Evolutionary conservation across 768 basidiomycete genomes (phyloP).

Genomic region (Psilocybe tampanensis): DNA sequence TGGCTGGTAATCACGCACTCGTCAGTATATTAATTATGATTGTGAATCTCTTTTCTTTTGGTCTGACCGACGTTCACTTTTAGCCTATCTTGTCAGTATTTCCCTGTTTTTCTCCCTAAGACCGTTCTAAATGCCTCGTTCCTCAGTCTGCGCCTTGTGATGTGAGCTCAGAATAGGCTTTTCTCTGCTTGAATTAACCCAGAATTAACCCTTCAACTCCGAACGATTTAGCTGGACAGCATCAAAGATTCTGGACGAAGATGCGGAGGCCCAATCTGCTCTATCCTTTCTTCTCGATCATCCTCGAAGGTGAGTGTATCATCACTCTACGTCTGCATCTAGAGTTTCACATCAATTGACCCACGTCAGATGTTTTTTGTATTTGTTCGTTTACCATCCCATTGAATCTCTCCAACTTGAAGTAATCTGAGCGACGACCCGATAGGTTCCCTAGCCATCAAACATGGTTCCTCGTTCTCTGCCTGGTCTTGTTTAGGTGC

Average conservation of each 20-base stretch:
- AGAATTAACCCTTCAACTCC: not conserved
- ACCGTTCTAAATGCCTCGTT: not conserved
- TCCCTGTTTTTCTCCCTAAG: not conserved
- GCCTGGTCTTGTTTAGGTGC: conserved; percentile 58
- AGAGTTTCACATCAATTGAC: not conserved
- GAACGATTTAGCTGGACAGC: conserved; percentile 54
- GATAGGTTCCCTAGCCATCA: conserved; percentile 69
- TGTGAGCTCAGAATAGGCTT: conserved; percentile 40
- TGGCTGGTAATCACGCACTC: conserved; percentile 79
- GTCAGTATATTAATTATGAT: conserved; percentile 42
- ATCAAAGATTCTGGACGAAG: conserved; percentile 48
- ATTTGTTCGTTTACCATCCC: conserved; percentile 40
- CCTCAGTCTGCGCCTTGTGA: conserved; percentile 58
- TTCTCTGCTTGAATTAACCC: not conserved
- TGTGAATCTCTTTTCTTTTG: not conserved
- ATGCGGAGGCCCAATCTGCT: conserved; percentile 51
- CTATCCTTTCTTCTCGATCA: conserved; percentile 78
- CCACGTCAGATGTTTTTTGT: conserved; percentile 69
- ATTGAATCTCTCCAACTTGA: too few species aligned
- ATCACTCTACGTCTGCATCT: not conserved
- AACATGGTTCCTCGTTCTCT: conserved; percentile 70
- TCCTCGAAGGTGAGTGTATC: conserved; percentile 55
- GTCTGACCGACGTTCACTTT: too few species aligned
- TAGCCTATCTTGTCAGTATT: conserved; percentile 62
- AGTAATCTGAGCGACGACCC: not conserved